Evolutionary conservation across 2,329 filamentous ascomycete species (phyloP).

Genomic region (Huntiella savannae): DNA sequence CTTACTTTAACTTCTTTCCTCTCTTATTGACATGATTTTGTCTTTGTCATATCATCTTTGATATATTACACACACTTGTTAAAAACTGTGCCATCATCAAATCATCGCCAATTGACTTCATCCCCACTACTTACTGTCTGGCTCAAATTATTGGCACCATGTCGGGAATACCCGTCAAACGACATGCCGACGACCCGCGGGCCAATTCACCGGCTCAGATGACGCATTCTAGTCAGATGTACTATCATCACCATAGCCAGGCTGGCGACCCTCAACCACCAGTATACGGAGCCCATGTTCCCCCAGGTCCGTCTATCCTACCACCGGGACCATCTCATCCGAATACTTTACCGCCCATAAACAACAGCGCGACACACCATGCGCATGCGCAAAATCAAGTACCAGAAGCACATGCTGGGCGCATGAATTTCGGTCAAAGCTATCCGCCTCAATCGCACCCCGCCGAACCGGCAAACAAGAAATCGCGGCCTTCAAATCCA

Average conservation of each 20-base stretch:
- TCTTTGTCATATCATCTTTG: background rate
- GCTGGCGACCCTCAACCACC: no score
- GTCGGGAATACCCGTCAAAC: constrained; percentile 5
- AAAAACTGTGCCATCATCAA: background rate
- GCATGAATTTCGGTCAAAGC: no score
- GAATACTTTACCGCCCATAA: no score
- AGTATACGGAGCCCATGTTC: background rate
- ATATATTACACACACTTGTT: background rate
- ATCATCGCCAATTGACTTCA: background rate
- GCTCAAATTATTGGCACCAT: background rate
- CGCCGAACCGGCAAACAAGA: background rate
- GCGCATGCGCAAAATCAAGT: no score
- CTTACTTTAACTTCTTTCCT: background rate
- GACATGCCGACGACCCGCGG: constrained; percentile 1
- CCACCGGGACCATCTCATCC: background rate
- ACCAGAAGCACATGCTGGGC: no score
- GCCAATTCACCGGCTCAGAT: background rate
- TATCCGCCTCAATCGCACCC: background rate
- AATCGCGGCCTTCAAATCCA: background rate
- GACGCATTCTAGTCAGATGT: no score
- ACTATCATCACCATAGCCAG: no score
- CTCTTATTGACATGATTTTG: background rate
- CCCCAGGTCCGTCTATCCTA: background rate
- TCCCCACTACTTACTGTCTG: background rate
- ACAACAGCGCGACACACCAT: no score